phyloP scores from a whole-genome alignment of 179 eudicot species.

The Drosera spatulata region DNA sequence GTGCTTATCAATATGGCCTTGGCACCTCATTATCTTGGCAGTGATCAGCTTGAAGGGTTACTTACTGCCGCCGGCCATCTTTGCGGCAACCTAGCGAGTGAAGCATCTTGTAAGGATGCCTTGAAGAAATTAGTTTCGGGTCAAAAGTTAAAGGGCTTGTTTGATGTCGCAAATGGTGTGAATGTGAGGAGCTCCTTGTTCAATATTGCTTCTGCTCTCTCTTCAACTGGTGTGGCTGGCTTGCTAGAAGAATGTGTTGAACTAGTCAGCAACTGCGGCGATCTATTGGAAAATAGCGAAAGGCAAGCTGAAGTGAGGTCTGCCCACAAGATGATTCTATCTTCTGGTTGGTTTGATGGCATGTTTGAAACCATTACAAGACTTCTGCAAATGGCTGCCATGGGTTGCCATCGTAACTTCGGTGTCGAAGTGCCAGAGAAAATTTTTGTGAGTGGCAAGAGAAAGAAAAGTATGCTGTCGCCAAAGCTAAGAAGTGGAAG shows the following conservation, averaged over 20 bases:
- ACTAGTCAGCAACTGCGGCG: slow-evolving; percentile 42
- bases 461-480: slow-evolving; percentile 34
- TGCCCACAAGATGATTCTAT: slow-evolving; percentile 67
- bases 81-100: slow-evolving; percentile 42
- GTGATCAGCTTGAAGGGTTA: slow-evolving; percentile 48
- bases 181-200: slow-evolving; percentile 58
- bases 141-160: slow-evolving; percentile 48
- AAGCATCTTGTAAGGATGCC: slow-evolving; percentile 28
- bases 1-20: slow-evolving; percentile 32
- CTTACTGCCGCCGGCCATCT: slow-evolving; percentile 56
- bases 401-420: slow-evolving; percentile 38
- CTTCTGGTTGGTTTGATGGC: slow-evolving; percentile 54
- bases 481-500: slow-evolving; percentile 28
- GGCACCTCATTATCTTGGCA: slow-evolving; percentile 23
- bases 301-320: slow-evolving; percentile 70
- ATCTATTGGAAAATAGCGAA: slow-evolving; percentile 38
- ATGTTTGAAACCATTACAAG: slow-evolving; percentile 49
- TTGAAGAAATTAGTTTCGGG: slow-evolving; percentile 49
- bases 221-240: slow-evolving; percentile 31
- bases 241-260: slow-evolving; percentile 52
- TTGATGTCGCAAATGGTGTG: slow-evolving; percentile 38
- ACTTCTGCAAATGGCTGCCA: slow-evolving; percentile 43
- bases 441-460: slow-evolving; percentile 25
- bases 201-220: slow-evolving; percentile 44
- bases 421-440: slow-evolving; percentile 34